Percentiles rank a stretch among this genome's conserved stretches.
Evolutionary conservation across 257 asterid genomes (phyloP).

Genomic region (Thymus quinquecostatus): DNA sequence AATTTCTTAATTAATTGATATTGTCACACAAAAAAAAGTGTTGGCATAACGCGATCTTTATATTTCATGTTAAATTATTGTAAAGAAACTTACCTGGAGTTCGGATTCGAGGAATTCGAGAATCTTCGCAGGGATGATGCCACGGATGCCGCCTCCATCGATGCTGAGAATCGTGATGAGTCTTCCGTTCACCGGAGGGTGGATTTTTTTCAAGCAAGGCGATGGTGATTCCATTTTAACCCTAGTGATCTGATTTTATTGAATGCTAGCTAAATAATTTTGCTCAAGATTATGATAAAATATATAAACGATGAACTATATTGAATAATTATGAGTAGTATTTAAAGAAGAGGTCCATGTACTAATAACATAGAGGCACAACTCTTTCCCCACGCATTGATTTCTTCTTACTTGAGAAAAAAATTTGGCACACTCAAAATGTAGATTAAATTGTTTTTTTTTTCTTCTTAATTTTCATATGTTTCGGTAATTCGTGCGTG

Average conservation of each 20-base stretch:
- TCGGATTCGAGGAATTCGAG: slow-evolving; percentile 59
- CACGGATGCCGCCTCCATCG: slow-evolving; percentile 80
- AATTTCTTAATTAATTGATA: too few relatives aligned
- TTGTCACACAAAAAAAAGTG: too few relatives aligned
- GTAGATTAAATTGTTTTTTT: too few relatives aligned
- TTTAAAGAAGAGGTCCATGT: slow-evolving; percentile 3
- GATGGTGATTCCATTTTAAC: slow-evolving; percentile 30
- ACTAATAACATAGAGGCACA: background rate
- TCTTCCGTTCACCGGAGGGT: slow-evolving; percentile 42
- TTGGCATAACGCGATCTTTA: too few relatives aligned
- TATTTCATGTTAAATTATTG: too few relatives aligned
- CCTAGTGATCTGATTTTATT: background rate
- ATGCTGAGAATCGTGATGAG: slow-evolving; percentile 63
- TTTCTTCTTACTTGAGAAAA: too few relatives aligned
- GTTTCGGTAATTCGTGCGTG: too few relatives aligned
- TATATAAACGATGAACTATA: too few relatives aligned
- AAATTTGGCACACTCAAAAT: too few relatives aligned
- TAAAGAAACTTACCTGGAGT: slow-evolving; percentile 45
- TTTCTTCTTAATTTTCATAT: too few relatives aligned
- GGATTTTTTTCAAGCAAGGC: slow-evolving; percentile 28
- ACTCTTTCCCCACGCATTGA: too few relatives aligned
- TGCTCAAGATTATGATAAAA: background rate
- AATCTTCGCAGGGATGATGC: slow-evolving; percentile 63
- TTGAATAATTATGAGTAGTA: background rate
- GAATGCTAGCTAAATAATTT: background rate